These are phyloP conservation scores for Chrysosporium queenslandicum DNA, from an alignment of 2,329 filamentous ascomycete genomes.

Conservation along the genomic window DNA sequence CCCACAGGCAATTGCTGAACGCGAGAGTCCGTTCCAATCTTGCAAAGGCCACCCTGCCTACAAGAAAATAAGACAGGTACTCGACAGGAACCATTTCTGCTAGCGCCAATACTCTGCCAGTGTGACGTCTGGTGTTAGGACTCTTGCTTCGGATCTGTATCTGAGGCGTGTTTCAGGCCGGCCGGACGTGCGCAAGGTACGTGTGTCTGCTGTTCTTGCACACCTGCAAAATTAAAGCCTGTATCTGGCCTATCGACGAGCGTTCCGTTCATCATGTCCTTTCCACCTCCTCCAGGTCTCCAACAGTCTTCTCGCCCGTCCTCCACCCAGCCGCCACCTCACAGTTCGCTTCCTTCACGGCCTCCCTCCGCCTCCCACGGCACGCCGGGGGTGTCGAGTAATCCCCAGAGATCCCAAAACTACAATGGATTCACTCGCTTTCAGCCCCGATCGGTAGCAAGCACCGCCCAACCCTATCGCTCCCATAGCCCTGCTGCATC, in stretches of 20 bases:
- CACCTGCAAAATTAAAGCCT: slow-evolving; percentile 12
- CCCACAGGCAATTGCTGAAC: not conserved
- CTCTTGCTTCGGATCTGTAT: slow-evolving; percentile 7
- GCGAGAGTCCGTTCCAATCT: no score
- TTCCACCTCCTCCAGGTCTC: slow-evolving; percentile 74
- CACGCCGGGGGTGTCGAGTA: slow-evolving; percentile 21
- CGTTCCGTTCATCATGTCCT: slow-evolving; percentile 58
- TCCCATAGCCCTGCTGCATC: slow-evolving; percentile 23
- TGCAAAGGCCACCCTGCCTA: no score
- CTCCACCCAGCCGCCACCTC: slow-evolving; percentile 31
- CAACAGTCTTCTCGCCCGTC: slow-evolving; percentile 37
- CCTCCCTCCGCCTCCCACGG: slow-evolving; percentile 50
- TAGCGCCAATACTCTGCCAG: not conserved
- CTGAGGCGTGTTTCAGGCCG: slow-evolving; percentile 12
- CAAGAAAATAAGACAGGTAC: no score
- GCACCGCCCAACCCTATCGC: slow-evolving; percentile 33
- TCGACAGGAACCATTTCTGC: no score
- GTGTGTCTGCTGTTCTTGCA: slow-evolving; percentile 16
- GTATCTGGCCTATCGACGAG: slow-evolving; percentile 3
- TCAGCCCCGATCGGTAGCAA: slow-evolving; percentile 50
- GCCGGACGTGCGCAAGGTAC: slow-evolving; percentile 18
- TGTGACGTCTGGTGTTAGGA: slow-evolving; percentile 11
- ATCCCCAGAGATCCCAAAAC: slow-evolving; percentile 16
- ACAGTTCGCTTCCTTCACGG: slow-evolving; percentile 63
- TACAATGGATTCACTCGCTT: slow-evolving; percentile 46